Base-by-base conservation (phyloP, 2,329 filamentous ascomycete species). In the Cordyceps farinosa region DNA sequence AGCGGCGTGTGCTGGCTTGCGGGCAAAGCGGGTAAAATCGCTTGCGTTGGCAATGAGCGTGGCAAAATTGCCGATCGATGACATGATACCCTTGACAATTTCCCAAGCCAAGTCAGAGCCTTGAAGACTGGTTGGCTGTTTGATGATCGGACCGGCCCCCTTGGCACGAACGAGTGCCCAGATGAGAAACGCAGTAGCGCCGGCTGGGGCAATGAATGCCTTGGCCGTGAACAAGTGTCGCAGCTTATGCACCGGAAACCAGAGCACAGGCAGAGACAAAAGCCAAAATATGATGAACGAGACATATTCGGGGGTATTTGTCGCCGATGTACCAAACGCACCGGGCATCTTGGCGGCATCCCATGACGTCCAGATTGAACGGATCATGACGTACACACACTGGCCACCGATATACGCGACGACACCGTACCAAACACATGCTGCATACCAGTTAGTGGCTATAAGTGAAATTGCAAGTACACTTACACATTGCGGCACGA, bases 211-310 rank as follows among this genome's bases (percentile, higher is more conserved):
- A 65, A 96, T 85, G 71, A 87, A 90, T 0, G 93, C 87, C 78
- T 97, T 97, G 71, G 91, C 90, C 0, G 92, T 97, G 77, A 97
- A 97, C 4, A 97, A 80, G 73, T 97, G 92, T 52, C 92, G 87
- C 70, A 96, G 88, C 77, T 94, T 86, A 76, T 96, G 90, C 1
- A 96, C 91, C 0, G 91, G 92, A 68, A 95, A 93, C 88, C 90
- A 96, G 65, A 96, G 88, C 27, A 91, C 91, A 0, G 92, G 92
- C 1, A 96, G 80, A 1, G 90, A 93, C 66, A 83, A 79, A 2
- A 91, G 73, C 91, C 91, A 96, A 75, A 96, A 97, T 63, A 97
- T 78, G 79, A 96, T 89, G 78, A 96, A 97, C 13, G 89, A 90
- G 51, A 88, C 83, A 69, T 90, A 96, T 67, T 89, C 85, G 47